phyloP scores from a whole-genome alignment of 106 monocot species.

The Dioscorea zingiberensis region DNA sequence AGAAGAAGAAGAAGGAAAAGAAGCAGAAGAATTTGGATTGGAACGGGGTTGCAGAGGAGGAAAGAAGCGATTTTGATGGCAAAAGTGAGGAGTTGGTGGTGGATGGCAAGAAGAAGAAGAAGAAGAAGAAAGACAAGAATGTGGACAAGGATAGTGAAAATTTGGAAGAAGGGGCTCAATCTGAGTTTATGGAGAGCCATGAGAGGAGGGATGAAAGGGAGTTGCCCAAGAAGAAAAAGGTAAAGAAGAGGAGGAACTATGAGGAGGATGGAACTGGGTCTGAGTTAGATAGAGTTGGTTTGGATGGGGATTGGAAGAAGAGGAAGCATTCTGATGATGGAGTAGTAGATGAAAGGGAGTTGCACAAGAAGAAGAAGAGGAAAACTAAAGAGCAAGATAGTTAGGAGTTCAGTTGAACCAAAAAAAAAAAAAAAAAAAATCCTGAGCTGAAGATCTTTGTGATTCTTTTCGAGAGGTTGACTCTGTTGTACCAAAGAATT shows the following conservation, averaged over 20 bases:
- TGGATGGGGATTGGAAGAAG: neutral
- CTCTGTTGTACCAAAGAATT: too few species aligned
- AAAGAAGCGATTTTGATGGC: neutral
- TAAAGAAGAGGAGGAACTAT: neutral
- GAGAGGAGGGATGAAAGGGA: neutral
- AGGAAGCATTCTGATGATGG: slow-evolving; percentile 1
- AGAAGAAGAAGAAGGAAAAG: neutral
- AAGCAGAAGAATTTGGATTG: neutral
- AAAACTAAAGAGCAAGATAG: neutral
- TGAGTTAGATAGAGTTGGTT: neutral
- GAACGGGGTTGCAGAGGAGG: neutral
- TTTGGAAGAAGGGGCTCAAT: neutral
- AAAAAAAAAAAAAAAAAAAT: too few species aligned
- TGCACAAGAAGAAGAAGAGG: slow-evolving; percentile 1
- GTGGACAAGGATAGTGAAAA: neutral
- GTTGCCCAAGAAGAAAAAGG: neutral
- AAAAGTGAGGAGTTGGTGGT: neutral
- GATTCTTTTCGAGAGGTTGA: too few species aligned
- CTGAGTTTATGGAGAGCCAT: too few species aligned
- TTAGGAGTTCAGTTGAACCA: too few species aligned
- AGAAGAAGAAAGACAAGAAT: neutral
- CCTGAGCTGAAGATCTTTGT: too few species aligned
- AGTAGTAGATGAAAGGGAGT: neutral
- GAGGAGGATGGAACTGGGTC: neutral
- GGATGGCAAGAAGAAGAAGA: neutral